Evolutionary conservation across 768 basidiomycete species (phyloP).

Genomic region (Leccinum truebloodii): DNA sequence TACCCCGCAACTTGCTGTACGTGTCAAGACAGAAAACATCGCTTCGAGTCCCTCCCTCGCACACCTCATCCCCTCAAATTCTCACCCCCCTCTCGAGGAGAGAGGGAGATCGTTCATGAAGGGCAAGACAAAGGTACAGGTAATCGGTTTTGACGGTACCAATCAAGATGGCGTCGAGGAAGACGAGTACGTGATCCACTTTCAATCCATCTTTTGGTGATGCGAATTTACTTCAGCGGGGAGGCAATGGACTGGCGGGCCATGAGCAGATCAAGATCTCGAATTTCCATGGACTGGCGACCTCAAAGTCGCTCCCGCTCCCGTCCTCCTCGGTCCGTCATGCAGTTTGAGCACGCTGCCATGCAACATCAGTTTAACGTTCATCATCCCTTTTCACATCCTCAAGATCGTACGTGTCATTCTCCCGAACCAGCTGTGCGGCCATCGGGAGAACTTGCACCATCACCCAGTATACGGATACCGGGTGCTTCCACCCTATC

Average conservation of each 20-base stretch:
- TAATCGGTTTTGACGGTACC: constrained; percentile 79
- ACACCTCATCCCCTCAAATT: constrained; percentile 1
- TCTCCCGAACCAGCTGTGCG: constrained; percentile 29
- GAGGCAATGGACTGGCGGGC: constrained; percentile 92
- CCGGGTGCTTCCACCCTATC: constrained; percentile 46
- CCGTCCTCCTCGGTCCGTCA: constrained; percentile 60
- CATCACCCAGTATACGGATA: constrained; percentile 37
- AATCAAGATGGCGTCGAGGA: constrained; percentile 73
- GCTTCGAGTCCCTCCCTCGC: constrained; percentile 7
- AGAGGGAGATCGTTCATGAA: constrained; percentile 79
- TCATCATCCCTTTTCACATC: constrained; percentile 47
- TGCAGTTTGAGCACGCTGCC: constrained; percentile 47
- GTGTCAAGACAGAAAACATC: constrained; percentile 25
- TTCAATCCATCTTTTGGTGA: constrained; percentile 25
- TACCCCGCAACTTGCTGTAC: constrained; percentile 4
- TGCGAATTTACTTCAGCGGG: constrained; percentile 36
- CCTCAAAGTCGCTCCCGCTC: constrained; percentile 77
- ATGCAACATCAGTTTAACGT: constrained; percentile 40
- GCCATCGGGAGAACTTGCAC: constrained; percentile 21
- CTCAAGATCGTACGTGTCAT: constrained; percentile 27
- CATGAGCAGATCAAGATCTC: constrained; percentile 86
- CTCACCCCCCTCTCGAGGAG: constrained; percentile 39
- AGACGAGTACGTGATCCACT: constrained; percentile 60
- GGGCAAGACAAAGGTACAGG: constrained; percentile 74
- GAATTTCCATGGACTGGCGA: constrained; percentile 91